These are phyloP conservation scores for Globisporangium mamillatum DNA, from an alignment of 352 stramenopile species.

Conservation along the genomic window DNA sequence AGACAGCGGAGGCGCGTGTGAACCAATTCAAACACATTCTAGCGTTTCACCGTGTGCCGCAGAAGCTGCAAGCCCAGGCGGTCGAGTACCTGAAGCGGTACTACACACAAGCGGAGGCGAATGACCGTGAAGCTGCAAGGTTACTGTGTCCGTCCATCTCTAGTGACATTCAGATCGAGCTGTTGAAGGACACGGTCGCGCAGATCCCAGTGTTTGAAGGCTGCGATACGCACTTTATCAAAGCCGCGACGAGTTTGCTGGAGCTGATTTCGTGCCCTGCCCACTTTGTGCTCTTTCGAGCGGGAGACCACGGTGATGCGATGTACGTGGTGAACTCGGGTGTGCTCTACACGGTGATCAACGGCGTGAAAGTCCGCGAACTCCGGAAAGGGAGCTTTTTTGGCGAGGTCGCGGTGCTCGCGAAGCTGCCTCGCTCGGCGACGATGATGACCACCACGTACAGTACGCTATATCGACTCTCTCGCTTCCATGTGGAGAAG, in stretches of 20 bases:
- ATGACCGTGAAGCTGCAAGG: constrained; percentile 57
- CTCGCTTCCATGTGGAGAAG: constrained; percentile 46
- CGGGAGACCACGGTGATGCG: constrained; percentile 59
- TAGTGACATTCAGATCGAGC: constrained; percentile 65
- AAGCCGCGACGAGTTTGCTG: constrained; percentile 50
- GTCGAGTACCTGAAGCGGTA: constrained; percentile 70
- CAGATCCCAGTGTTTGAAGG: constrained; percentile 57
- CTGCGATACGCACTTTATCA: constrained; percentile 58
- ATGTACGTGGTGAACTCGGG: constrained; percentile 74
- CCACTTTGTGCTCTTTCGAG: constrained; percentile 52
- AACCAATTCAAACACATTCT: constrained; percentile 70
- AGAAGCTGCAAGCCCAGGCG: constrained; percentile 41
- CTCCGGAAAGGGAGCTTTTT: constrained; percentile 67
- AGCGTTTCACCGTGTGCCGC: constrained; percentile 58
- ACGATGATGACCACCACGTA: constrained; percentile 66
- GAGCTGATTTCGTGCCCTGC: constrained; percentile 55
- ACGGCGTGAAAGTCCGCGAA: constrained; percentile 65
- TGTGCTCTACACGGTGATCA: constrained; percentile 55
- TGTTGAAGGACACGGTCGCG: constrained; percentile 49
- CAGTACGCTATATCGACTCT: constrained; percentile 60
- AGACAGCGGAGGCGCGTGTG: constrained; percentile 56
- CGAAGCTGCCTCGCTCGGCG: constrained; percentile 47
- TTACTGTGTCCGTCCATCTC: constrained; percentile 67
- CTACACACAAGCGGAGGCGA: constrained; percentile 58
- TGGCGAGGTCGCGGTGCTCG: constrained; percentile 63